Evolutionary conservation across 176 grass and related monocot species (phyloP), one percentile per base, ranked within the genome.

Genomic region (Saccharum spontaneum): DNA sequence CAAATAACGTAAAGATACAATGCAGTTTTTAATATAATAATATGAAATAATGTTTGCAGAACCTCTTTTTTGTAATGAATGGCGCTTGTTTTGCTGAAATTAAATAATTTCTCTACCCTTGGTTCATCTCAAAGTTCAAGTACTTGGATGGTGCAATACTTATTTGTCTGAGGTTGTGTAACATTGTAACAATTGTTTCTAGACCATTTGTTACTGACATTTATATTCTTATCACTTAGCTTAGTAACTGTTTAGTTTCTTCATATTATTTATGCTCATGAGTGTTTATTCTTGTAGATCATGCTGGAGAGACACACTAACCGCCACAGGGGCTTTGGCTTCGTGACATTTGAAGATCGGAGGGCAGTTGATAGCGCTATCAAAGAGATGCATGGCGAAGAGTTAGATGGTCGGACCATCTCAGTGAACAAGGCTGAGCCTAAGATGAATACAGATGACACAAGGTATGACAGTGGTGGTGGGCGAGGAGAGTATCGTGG

Each of bases 271-370:
- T 63, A 69, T 82, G 52, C 67, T 79, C 20, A 89, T 15, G 18
- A 76, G 41, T 37, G 5, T 68, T 45, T 64, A 13, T 84, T 49
- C 76, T 70, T 97, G 80, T 69, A 97, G 92, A 86, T 97, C 78
- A 90, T 93, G 90, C 48, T 90, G 67, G 94, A 97, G 76, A 94
- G 92, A 73, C 79, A 92, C 86, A 94, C 92, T 34, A 86, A 87
- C 28, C 85, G 89, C 14, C 91, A 90, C 86, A 92, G 92, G 61
- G 94, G 94, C 14, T 97, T 97, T 79, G 94, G 94, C 75, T 97
- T 97, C 26, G 92, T 97, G 77, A 94, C 90, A 8, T 94, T 97
- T 74, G 57, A 89, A 65, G 89, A 94, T 85, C 74, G 86, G 45
- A 73, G 89, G 44, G 83, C 86, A 70, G 90, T 88, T 83, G 84